These are phyloP conservation scores for Acmispon strigosus DNA, from an alignment of 306 rosid species.

Conservation along the genomic window DNA sequence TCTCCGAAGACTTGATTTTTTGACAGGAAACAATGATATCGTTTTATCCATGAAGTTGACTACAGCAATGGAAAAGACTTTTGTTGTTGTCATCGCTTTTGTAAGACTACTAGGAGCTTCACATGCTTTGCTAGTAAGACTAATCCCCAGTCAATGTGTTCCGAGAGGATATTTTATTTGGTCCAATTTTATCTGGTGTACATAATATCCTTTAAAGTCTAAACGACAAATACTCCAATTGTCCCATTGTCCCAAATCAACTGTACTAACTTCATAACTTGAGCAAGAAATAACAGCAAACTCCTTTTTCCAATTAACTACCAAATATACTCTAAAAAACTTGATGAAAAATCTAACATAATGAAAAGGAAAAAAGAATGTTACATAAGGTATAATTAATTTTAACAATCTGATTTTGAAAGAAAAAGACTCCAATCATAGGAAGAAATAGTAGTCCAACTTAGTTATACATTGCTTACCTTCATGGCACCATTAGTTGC, in stretches of 20 bases:
- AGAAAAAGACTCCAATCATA: not conserved
- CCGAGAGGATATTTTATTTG: not conserved
- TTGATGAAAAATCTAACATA: not conserved
- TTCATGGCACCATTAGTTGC: slow-evolving; percentile 99
- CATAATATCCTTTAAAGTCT: not conserved
- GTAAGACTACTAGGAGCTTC: not conserved
- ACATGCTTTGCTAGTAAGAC: not conserved
- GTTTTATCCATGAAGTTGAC: not conserved
- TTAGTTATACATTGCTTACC: slow-evolving; percentile 39
- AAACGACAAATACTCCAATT: not conserved
- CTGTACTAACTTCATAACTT: not conserved
- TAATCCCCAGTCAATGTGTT: not conserved
- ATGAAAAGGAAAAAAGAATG: not conserved
- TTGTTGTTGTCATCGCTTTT: not conserved
- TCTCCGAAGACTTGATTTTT: not conserved
- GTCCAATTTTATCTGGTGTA: not conserved
- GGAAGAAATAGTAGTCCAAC: slow-evolving; percentile 1
- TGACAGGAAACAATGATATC: not conserved
- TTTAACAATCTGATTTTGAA: slow-evolving; percentile 1
- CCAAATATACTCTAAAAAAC: not conserved
- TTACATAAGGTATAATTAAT: not conserved
- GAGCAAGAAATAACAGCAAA: slow-evolving; percentile 17
- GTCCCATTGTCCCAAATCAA: not conserved
- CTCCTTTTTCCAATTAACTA: slow-evolving; percentile 15
- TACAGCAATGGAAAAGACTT: not conserved